phyloP scores from a whole-genome alignment of 1,284 basidiomycete genomes.

The Microbotryomycetes sp. region DNA sequence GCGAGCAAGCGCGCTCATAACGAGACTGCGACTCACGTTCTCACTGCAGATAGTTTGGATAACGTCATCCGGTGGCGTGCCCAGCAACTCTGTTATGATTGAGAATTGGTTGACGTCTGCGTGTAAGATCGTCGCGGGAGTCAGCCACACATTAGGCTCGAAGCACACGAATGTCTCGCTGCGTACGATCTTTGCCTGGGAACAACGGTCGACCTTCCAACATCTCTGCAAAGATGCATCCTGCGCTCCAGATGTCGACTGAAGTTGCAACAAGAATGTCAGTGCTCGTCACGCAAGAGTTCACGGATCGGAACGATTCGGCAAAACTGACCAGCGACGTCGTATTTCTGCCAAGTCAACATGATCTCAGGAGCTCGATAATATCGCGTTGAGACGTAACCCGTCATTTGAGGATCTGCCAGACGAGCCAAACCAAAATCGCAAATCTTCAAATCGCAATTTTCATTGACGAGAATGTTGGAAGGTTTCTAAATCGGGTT shows the following conservation, averaged over 20 bases:
- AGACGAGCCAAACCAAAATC: conserved; percentile 92
- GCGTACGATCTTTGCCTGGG: conserved; percentile 84
- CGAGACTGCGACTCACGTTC: conserved; percentile 58
- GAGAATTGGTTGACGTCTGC: conserved; percentile 99
- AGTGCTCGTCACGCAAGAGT: too few species aligned
- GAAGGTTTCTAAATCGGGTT: conserved; percentile 71
- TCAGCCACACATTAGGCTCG: too few species aligned
- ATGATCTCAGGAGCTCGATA: conserved; percentile 99
- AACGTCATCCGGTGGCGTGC: conserved; percentile 97
- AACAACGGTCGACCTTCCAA: conserved; percentile 97
- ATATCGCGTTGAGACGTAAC: conserved; percentile 97
- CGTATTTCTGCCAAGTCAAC: conserved; percentile 99
- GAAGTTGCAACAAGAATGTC: conserved; percentile 10
- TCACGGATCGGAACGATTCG: too few species aligned
- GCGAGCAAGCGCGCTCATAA: background rate
- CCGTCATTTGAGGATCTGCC: conserved; percentile 99
- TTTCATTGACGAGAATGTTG: conserved; percentile 99
- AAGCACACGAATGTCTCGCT: background rate
- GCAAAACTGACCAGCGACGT: conserved; percentile 66
- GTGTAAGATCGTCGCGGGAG: background rate
- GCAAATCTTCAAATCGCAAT: conserved; percentile 98
- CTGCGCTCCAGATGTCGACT: conserved; percentile 98
- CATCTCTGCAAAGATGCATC: conserved; percentile 99
- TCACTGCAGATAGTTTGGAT: conserved; percentile 98
- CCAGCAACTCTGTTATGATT: conserved; percentile 96